Evolutionary conservation across 306 rosid species (phyloP).

Genomic region (Prunus davidiana): DNA sequence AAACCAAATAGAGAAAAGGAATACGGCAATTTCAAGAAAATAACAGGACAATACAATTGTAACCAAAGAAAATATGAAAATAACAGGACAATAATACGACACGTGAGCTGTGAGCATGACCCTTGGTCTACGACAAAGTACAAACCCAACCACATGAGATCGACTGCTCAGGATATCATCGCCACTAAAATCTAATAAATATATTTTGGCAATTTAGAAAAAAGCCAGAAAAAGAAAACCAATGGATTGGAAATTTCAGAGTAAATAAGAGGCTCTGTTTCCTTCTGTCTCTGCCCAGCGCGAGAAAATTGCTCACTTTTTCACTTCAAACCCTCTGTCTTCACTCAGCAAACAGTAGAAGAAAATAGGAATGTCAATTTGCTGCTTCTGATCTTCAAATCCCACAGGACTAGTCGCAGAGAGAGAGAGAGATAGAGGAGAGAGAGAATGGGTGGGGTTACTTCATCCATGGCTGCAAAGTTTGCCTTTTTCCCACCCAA

Average conservation of each 20-base stretch:
- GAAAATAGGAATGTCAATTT: background rate
- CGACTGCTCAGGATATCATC: slow-evolving; percentile 12
- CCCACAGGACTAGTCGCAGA: background rate
- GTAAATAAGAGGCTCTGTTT: background rate
- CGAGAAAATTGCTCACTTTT: background rate
- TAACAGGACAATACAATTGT: slow-evolving; percentile 19
- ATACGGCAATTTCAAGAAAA: slow-evolving; percentile 4
- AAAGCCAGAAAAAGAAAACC: background rate
- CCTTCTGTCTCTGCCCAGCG: background rate
- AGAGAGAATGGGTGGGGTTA: slow-evolving; percentile 69
- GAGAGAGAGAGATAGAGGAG: background rate
- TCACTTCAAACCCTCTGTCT: slow-evolving; percentile 7
- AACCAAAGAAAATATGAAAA: background rate
- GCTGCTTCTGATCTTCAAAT: background rate
- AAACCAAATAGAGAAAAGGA: background rate
- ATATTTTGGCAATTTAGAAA: background rate
- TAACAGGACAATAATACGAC: slow-evolving; percentile 27
- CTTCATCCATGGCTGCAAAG: slow-evolving; percentile 91
- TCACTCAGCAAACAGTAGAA: background rate
- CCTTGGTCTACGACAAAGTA: slow-evolving; percentile 1
- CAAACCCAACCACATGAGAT: background rate
- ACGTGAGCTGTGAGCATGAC: slow-evolving; percentile 53
- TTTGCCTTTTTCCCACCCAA: slow-evolving; percentile 81
- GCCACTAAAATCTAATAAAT: slow-evolving; percentile 3
- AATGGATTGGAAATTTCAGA: slow-evolving; percentile 4